Base-by-base conservation (phyloP, 306 rosid species). In the Cajanus cajan region DNA sequence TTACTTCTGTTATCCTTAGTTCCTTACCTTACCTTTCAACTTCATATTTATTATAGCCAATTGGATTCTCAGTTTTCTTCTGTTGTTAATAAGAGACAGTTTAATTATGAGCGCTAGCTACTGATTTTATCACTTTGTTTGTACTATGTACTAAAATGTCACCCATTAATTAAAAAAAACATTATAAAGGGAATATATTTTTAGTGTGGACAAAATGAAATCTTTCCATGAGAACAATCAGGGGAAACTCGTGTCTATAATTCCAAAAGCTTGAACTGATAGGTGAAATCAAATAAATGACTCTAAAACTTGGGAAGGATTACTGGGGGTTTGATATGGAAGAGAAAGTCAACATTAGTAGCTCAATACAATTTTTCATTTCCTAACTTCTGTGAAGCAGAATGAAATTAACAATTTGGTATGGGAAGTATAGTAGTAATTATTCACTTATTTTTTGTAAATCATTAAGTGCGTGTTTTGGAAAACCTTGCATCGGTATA, bases 1-100 rank as follows among this genome's bases (percentile, higher is more conserved):
- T 88, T 50, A 80, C 86, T 86, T 67, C 13, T 5, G 2, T 36
- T 73, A 15, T 66, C 31, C 37, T 22, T 51, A 1, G 2, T 16
- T 15, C 54, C 6, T 0, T 50, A 24, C n/a, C n/a, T 34, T 34
- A 4, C 37, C 37, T 34, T 4, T 34, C 37, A 34, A 34, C 44
- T 39, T 39, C 2, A 39, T 6, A 39, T 39, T 10, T 6, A 39
- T 16, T 15, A 40, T 7, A 44, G 11, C 63, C 62, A n/a, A 9
- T n/a, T 50, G 63, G 21, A 0, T 34, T n/a, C 33, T 52, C 0
- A n/a, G 45, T 48, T 71, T 12, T 71, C 3, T 10, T 0, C 31
- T n/a, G 44, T 34, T 34, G 18, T 66, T 40, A 10, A 6, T 37
- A 40, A 11, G 11, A 18, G 14, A 41, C 1, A 44, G 50, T 44